phyloP scores from a whole-genome alignment of 1,284 basidiomycete species.

The Pyrrhoderma noxium region DNA sequence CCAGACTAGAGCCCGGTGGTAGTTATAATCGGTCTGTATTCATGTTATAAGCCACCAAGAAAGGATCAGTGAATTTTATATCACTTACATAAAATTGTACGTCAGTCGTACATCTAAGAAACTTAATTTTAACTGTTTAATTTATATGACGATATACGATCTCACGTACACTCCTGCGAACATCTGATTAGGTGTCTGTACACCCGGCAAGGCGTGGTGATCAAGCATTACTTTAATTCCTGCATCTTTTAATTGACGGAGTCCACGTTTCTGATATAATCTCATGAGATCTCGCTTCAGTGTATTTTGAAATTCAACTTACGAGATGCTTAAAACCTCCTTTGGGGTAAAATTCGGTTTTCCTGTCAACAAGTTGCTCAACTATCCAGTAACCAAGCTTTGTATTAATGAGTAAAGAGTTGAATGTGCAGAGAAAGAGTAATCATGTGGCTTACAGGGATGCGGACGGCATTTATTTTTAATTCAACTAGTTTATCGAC shows the following conservation, averaged over 20 bases:
- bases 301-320: conserved; percentile 19
- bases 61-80: neutral
- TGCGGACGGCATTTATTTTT: conserved; percentile 67
- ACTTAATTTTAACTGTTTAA: neutral
- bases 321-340: conserved; percentile 64
- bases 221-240: conserved; percentile 64
- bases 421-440: neutral
- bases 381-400: conserved; percentile 79
- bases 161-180: conserved; percentile 59
- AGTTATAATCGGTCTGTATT: conserved; percentile 56
- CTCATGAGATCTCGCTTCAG: neutral
- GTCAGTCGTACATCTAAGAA: conserved; percentile 54
- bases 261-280: conserved; percentile 46
- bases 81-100: conserved; percentile 63
- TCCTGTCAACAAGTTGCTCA: conserved; percentile 58
- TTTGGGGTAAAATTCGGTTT: conserved; percentile 54
- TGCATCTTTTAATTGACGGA: conserved; percentile 49
- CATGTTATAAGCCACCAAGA: neutral
- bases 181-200: conserved; percentile 47
- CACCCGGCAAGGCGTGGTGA: conserved; percentile 72
- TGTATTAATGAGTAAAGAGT: neutral
- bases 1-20: conserved; percentile 69
- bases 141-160: neutral
- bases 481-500: conserved; percentile 43
- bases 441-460: conserved; percentile 54